A percentile compares a stretch with the other conserved stretches of the same genome.
These are phyloP conservation scores for Pseudoturritis turrita DNA, from an alignment of 345 rosid species.

Conservation along the genomic window DNA sequence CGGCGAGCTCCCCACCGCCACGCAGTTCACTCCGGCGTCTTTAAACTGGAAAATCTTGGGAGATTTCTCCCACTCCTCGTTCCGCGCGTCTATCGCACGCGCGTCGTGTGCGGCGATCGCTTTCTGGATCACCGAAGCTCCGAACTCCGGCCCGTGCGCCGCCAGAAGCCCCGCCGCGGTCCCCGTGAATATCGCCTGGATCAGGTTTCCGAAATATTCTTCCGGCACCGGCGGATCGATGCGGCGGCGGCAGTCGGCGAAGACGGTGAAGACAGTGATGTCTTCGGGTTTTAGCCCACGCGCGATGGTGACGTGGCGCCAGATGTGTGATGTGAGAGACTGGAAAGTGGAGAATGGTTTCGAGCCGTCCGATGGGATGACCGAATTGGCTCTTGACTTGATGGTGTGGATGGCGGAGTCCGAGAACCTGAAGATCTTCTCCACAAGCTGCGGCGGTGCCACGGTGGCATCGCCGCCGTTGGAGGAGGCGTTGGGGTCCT, in stretches of 20 bases:
- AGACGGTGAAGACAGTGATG: constrained; percentile 74
- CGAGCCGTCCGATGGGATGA: constrained; percentile 44
- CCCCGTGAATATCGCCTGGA: constrained; percentile 86
- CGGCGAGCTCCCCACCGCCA: constrained; percentile 94
- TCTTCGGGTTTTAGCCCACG: constrained; percentile 79
- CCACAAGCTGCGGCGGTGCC: constrained; percentile 42
- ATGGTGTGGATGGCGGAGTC: constrained; percentile 61
- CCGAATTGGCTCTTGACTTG: constrained; percentile 58
- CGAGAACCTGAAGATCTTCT: constrained; percentile 69
- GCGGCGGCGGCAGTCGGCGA: constrained; percentile 80
- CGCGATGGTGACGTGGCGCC: constrained; percentile 87
- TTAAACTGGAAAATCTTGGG: constrained; percentile 80
- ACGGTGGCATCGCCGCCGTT: constrained; percentile 30
- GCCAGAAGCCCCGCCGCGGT: constrained; percentile 65
- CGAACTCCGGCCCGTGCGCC: constrained; percentile 62
- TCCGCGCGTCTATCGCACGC: constrained; percentile 59
- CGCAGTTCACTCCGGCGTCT: constrained; percentile 87
- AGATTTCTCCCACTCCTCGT: constrained; percentile 71
- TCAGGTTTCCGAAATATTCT: constrained; percentile 77
- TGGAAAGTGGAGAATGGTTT: constrained; percentile 91
- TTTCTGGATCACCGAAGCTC: constrained; percentile 65
- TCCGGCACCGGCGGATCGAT: constrained; percentile 85
- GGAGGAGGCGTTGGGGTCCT: constrained; percentile 36
- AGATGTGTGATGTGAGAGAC: constrained; percentile 66
- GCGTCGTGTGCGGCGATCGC: constrained; percentile 68